Conservation (phyloP, 176 grass and related monocot genomes). For the Triticum aestivum region IWGSC_CS_RefSeq_v2.1 NC_057804.1:604084367-604084866, state of each 20-base stretch:
- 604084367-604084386: background rate
- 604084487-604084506: conserved; percentile 1
- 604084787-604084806: background rate
- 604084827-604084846: conserved; percentile 3
- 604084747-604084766: background rate
- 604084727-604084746: background rate
- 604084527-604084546: background rate
- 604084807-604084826: background rate
- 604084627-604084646: background rate
- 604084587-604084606: background rate
- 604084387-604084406: background rate
- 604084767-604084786: background rate
- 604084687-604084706: background rate
- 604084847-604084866: conserved; percentile 19
- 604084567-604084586: background rate
- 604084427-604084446: background rate
- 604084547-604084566: background rate
- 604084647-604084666: background rate
- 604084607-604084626: background rate
- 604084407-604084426: background rate
- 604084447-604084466: background rate
- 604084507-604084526: background rate
- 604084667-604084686: background rate
- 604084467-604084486: background rate
- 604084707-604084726: background rate